Percentiles rank a stretch among this genome's conserved stretches.
phyloP scores from a whole-genome alignment of 306 rosid species.

The Rosa multiflora region DNA sequence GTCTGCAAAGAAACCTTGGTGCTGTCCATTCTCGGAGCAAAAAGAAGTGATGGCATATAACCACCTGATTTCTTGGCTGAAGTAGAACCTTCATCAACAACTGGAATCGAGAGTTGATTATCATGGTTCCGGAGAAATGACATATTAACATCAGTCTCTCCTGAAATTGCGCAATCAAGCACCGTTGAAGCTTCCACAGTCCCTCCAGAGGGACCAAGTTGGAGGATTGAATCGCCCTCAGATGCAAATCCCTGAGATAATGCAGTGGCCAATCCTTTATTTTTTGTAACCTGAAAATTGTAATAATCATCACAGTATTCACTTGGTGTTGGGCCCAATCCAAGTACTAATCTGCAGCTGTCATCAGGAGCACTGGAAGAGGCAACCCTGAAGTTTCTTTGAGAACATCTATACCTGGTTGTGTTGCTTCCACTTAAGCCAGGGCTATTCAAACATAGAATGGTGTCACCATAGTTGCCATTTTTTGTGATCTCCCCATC shows the following conservation, averaged over 20 bases:
- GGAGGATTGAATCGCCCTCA: slow-evolving; percentile 76
- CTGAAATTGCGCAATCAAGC: slow-evolving; percentile 58
- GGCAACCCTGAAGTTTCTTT: slow-evolving; percentile 43
- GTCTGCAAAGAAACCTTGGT: slow-evolving; percentile 38
- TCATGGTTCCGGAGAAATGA: slow-evolving; percentile 43
- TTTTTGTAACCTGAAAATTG: slow-evolving; percentile 43
- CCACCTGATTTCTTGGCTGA: slow-evolving; percentile 93
- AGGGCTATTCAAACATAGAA: slow-evolving; percentile 66
- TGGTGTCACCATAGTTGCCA: slow-evolving; percentile 67
- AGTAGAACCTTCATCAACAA: slow-evolving; percentile 90
- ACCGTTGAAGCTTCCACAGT: slow-evolving; percentile 59
- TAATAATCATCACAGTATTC: slow-evolving; percentile 56
- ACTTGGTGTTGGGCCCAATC: slow-evolving; percentile 91
- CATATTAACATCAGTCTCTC: slow-evolving; percentile 48
- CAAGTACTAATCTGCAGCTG: slow-evolving; percentile 86
- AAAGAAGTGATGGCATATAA: slow-evolving; percentile 89
- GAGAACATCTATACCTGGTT: slow-evolving; percentile 41
- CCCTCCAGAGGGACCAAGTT: slow-evolving; percentile 88
- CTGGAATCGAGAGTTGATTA: slow-evolving; percentile 50
- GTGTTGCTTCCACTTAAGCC: slow-evolving; percentile 53
- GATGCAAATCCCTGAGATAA: slow-evolving; percentile 44
- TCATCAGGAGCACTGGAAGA: slow-evolving; percentile 63
- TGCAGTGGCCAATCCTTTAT: slow-evolving; percentile 40
- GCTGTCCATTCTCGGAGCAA: slow-evolving; percentile 68
- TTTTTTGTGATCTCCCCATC: slow-evolving; percentile 51